A percentile compares a stretch with the other conserved stretches of the same genome.
Evolutionary conservation across 345 rosid species (phyloP).

Genomic region (Arabis hirsuta): DNA sequence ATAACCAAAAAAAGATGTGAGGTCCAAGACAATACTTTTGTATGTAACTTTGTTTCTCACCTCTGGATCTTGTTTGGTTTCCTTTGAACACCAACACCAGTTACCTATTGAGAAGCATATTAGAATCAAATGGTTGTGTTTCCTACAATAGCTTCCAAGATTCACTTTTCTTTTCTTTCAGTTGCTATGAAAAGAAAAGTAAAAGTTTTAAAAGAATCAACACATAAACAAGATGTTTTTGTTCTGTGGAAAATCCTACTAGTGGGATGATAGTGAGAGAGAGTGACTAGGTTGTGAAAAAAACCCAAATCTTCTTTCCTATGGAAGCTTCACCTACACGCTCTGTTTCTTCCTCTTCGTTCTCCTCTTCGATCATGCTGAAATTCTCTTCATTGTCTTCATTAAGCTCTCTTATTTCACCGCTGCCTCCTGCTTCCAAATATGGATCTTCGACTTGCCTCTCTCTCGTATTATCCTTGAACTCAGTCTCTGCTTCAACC

Average conservation of each 20-base stretch:
- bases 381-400: conserved; percentile 53
- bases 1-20: conserved; percentile 36
- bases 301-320: conserved; percentile 83
- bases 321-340: conserved; percentile 67
- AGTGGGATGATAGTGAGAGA: conserved; percentile 26
- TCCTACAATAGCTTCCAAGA: conserved; percentile 21
- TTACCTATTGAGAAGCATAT: background rate
- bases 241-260: conserved; percentile 18
- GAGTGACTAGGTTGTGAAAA: conserved; percentile 63
- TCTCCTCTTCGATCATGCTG: conserved; percentile 50
- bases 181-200: conserved; percentile 23
- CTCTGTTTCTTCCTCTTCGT: conserved; percentile 55
- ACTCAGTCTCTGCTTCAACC: conserved; percentile 44
- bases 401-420: conserved; percentile 39
- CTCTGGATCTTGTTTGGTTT: conserved; percentile 23
- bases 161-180: conserved; percentile 21
- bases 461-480: conserved; percentile 43
- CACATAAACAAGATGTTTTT: conserved; percentile 7
- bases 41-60: conserved; percentile 28
- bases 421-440: conserved; percentile 50
- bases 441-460: conserved; percentile 45
- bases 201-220: conserved; percentile 16
- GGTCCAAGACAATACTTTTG: conserved; percentile 19
- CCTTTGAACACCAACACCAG: conserved; percentile 28
- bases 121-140: conserved; percentile 19